Conservation (phyloP, 169 alveolate species). For the Theileria parva region DNA sequence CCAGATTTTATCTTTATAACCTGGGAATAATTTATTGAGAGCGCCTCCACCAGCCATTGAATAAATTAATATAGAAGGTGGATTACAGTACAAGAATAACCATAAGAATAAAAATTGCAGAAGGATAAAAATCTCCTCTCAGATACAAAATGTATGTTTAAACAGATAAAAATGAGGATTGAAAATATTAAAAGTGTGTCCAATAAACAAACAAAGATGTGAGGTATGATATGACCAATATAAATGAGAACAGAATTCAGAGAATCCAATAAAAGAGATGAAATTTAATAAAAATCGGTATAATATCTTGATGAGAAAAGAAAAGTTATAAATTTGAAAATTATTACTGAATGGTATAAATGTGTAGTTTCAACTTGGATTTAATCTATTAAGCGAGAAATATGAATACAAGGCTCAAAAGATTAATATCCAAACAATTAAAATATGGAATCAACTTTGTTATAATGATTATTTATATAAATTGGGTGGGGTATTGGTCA, state of each 20-base stretch:
- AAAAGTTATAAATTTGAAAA: neutral
- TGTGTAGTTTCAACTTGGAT: neutral
- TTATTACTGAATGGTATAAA: neutral
- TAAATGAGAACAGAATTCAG: neutral
- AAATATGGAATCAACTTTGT: constrained; percentile 20
- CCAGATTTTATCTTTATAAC: constrained; percentile 86
- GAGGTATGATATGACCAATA: neutral
- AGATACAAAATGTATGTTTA: neutral
- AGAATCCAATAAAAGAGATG: neutral
- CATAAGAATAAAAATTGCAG: neutral
- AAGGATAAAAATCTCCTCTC: neutral
- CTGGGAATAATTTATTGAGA: constrained; percentile 82
- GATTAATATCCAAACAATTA: neutral
- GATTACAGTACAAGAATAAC: neutral
- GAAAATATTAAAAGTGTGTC: neutral
- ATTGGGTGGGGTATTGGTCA: constrained; percentile 18
- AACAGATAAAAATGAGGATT: neutral
- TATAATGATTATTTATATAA: neutral
- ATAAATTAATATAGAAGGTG: neutral
- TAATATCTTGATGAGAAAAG: neutral
- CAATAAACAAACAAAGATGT: neutral
- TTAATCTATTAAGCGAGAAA: neutral
- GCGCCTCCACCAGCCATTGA: constrained; percentile 85
- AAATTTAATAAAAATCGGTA: neutral
- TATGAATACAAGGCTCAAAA: neutral